Evolutionary conservation across 2,329 filamentous ascomycete species (phyloP), one percentile per base, ranked within the genome.

Genomic region (Neonectria faginata): DNA sequence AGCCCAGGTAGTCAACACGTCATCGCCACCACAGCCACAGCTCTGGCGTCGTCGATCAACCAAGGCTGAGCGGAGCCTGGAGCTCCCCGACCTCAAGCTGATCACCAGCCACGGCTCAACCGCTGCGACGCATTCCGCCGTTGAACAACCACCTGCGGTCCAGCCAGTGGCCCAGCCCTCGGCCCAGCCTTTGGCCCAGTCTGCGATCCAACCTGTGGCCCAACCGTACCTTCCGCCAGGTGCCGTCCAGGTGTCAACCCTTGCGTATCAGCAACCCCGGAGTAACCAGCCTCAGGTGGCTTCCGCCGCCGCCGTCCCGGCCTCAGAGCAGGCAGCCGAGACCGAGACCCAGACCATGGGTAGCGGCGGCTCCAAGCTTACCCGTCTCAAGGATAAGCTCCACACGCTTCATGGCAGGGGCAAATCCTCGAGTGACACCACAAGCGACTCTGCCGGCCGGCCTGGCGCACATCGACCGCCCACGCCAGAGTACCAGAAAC

Each of bases 31-130:
- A 29, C 73, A 75, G 31, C 71, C 75, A 47, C 76, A 81, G 52
- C 73, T 82, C 50, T 87, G 85, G 85, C 80, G 81, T 61, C 80
- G 86, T 57, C 82, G 86, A 50, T 85, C 84, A 14, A 76, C 82
- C 27, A 87, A 84, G 72, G 79, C 79, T 59, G 83, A 86, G 58
- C 79, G 79, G 57, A 81, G 76, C 65, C 73, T 84, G 36, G 80
- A 83, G 51, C 79, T 87, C 5, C 75, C 84, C 9, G 80, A 83
- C 61, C 80, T 88, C 55, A 84, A 83, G 64, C 77, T 88, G 58
- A 73, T 81, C 53, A 71, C 76, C 44, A 86, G 83, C 60, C 80
- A 86, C 75, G 84, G 84, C 41, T 86, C 84, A 20, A 86, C 85
- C 5, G 81, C 80, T 18, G 77, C 79, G 41, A 70, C 71, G 22